Evolutionary conservation across 2,329 filamentous ascomycete species (phyloP), one percentile per base, ranked within the genome.

Genomic region (Aspergillus pseudonomiae): DNA sequence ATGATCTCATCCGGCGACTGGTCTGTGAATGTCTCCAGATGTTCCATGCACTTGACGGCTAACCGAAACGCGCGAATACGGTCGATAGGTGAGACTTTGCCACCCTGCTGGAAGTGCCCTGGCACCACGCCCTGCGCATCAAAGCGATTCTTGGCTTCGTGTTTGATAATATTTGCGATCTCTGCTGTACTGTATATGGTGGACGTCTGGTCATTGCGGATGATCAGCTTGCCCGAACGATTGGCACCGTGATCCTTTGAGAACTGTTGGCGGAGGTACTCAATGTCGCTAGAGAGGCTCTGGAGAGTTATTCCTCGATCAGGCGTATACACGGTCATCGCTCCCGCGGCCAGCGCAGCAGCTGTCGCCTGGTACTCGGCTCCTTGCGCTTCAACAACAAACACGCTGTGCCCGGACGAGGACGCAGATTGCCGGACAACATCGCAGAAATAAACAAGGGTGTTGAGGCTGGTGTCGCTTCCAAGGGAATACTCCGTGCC

Each of bases 321-420:
- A 1, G 95, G 95, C 3, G 94, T 97, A 80, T 99, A 99, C n/a
- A 98, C 93, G 0, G 94, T 93, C 16, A 91, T 85, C 12, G 94
- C 94, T 60, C 94, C 94, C n/a, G 97, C 92, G 21, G 90, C 88
- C n/a, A 98, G 87, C 53, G 94, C 95, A 26, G 52, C 52, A 36
- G 52, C 52, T 14, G 52, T 55, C 21, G 52, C 52, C 52, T 26
- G 52, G 24, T 55, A 97, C 62, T 92, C 89, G 41, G 95, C 95
- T 72, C 95, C 95, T 81, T 99, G 95, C 0, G 95, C 98, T 81
- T 99, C 95, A 60, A 99, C 94, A 59, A 99, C 94, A 79, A 99
- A 99, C 60, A 98, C 94, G 65, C 95, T 89, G 52, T 95, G 90
- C 63, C 95, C 90, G 1, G 93, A 96, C 1, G 95, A 94, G 1